A percentile compares a stretch with the other conserved stretches of the same genome.
Evolutionary conservation across 192 early-diverging fungal genomes (phyloP).

Genomic region (Entophlyctis helioformis): DNA sequence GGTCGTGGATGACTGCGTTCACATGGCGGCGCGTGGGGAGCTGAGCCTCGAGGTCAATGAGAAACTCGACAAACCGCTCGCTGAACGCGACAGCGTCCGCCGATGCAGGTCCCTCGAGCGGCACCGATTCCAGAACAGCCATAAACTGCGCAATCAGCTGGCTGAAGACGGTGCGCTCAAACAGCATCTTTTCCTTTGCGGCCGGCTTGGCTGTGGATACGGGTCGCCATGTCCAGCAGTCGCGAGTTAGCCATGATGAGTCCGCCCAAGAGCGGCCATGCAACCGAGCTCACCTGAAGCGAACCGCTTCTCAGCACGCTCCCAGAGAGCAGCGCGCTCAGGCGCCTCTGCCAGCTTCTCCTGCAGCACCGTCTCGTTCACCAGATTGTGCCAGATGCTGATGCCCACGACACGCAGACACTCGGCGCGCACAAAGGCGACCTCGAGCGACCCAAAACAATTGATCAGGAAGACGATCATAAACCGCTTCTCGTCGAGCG

Average conservation of each 20-base stretch:
- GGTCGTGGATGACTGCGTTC: conserved; percentile 67
- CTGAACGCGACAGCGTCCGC: conserved; percentile 43
- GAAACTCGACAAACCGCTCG: conserved; percentile 67
- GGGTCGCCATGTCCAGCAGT: neutral
- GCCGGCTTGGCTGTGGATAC: conserved; percentile 16
- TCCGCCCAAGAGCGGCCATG: too few species aligned
- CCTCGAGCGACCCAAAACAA: conserved; percentile 79
- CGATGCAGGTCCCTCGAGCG: conserved; percentile 15
- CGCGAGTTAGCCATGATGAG: neutral
- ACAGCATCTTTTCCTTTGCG: conserved; percentile 37
- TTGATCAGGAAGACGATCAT: conserved; percentile 69
- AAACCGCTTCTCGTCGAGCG: conserved; percentile 23
- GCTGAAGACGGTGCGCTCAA: conserved; percentile 57
- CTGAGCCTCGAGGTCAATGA: conserved; percentile 81
- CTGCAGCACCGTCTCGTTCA: too few species aligned
- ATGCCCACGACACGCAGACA: conserved; percentile 66
- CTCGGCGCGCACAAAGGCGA: conserved; percentile 57
- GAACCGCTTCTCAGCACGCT: conserved; percentile 12
- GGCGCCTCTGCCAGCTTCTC: too few species aligned
- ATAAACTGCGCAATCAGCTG: conserved; percentile 55
- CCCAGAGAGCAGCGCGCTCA: conserved; percentile 5
- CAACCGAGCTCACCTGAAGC: neutral
- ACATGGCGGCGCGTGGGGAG: conserved; percentile 86
- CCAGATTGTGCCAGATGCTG: conserved; percentile 44
- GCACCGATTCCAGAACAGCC: conserved; percentile 38